Evolutionary conservation across 176 grass and related monocot species (phyloP).

Genomic region (Otatea glauca): DNA sequence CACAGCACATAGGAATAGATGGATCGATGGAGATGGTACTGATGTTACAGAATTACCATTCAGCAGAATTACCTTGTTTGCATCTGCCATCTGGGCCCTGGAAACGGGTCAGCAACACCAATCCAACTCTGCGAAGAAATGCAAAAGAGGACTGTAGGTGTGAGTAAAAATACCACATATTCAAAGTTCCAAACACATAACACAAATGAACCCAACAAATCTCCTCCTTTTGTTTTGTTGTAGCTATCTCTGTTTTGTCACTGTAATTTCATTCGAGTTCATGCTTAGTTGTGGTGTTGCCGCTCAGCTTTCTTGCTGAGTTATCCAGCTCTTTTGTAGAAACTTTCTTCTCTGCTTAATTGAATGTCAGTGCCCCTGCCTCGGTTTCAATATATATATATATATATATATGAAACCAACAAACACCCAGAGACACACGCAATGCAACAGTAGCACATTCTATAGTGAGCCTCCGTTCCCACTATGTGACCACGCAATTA

Average conservation of each 20-base stretch:
- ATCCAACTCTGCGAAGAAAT: not conserved
- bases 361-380: too few relatives aligned
- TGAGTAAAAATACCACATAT: not conserved
- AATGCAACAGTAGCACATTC: not conserved
- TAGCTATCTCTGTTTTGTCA: too few relatives aligned
- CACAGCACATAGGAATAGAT: not conserved
- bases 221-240: too few relatives aligned
- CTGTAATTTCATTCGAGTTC: too few relatives aligned
- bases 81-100: slow-evolving; percentile 24
- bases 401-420: too few relatives aligned
- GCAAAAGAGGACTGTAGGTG: not conserved
- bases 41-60: not conserved
- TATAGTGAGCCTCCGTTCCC: not conserved
- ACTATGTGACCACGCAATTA: not conserved
- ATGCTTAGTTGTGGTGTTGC: too few relatives aligned
- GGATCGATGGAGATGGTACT: not conserved
- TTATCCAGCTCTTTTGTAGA: too few relatives aligned
- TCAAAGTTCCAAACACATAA: not conserved
- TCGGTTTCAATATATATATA: too few relatives aligned
- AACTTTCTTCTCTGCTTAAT: too few relatives aligned
- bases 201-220: not conserved
- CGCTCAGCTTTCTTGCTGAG: too few relatives aligned
- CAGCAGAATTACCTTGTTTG: slow-evolving; percentile 37
- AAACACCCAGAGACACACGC: not conserved
- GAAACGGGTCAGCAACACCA: not conserved